A percentile compares a stretch with the other conserved stretches of the same genome.
These are phyloP conservation scores for Diplodia mutila DNA, from an alignment of 2,329 filamentous ascomycete genomes.

Conservation along the genomic window DNA sequence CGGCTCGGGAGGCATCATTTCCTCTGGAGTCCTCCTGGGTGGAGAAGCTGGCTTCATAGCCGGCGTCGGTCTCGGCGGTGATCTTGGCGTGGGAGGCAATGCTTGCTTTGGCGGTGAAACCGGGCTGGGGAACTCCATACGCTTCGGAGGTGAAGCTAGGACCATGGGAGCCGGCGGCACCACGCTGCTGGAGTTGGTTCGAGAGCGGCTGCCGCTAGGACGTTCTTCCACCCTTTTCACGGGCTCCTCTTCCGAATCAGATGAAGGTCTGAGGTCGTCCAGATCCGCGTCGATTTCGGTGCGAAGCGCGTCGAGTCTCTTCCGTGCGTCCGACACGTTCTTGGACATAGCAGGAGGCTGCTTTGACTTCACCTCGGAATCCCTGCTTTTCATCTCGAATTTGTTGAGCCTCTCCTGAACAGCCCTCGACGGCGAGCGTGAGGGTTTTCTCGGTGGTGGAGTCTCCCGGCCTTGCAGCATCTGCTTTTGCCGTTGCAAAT, in stretches of 20 bases:
- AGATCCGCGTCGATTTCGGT: conserved; percentile 8
- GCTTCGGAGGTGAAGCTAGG: not conserved
- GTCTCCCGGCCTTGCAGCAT: conserved; percentile 76
- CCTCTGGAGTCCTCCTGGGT: not conserved
- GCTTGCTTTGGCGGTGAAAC: not conserved
- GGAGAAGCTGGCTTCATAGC: not conserved
- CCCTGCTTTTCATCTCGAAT: conserved; percentile 39
- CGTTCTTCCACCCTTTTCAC: conserved; percentile 3
- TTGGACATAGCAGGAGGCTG: conserved; percentile 5
- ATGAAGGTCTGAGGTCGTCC: conserved; percentile 13
- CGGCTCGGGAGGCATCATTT: not conserved
- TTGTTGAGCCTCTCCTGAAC: conserved; percentile 42
- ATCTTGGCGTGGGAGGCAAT: conserved; percentile 5
- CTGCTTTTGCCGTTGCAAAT: conserved; percentile 78
- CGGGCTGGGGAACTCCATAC: not conserved
- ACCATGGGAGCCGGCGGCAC: not conserved
- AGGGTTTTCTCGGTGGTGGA: conserved; percentile 44
- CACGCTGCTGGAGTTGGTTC: conserved; percentile 10
- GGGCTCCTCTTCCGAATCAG: conserved; percentile 14
- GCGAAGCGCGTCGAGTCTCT: conserved; percentile 13
- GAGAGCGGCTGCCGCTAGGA: not conserved
- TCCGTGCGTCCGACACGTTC: conserved; percentile 11
- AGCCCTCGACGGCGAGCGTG: conserved; percentile 29
- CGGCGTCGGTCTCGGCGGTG: not conserved
- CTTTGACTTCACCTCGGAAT: conserved; percentile 26